These are phyloP conservation scores for Plasmopara viticola DNA, from an alignment of 352 stramenopile species.

Conservation along the genomic window DNA sequence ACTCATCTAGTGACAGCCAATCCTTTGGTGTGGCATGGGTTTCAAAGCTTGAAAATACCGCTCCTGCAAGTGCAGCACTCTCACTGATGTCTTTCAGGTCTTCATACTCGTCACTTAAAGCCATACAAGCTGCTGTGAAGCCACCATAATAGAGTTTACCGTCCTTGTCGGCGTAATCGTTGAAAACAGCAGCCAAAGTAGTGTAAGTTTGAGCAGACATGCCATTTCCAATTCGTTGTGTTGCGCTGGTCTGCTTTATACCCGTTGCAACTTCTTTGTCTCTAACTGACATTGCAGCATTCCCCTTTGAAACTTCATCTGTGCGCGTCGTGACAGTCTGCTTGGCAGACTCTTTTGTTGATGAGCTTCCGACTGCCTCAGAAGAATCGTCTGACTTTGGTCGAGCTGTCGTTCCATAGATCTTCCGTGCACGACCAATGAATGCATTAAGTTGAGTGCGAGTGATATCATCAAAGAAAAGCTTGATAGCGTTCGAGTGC, in stretches of 20 bases:
- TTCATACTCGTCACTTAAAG: constrained; percentile 50
- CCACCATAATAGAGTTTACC: constrained; percentile 56
- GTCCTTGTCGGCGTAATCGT: constrained; percentile 41
- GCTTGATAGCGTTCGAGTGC: constrained; percentile 70
- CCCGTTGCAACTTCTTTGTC: constrained; percentile 11
- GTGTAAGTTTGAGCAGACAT: constrained; percentile 54
- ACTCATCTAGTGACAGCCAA: constrained; percentile 72
- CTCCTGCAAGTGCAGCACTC: constrained; percentile 54
- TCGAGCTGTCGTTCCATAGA: constrained; percentile 31
- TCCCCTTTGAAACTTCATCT: neutral
- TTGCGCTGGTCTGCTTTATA: constrained; percentile 16
- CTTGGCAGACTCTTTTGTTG: constrained; percentile 1
- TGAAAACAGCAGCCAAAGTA: constrained; percentile 42
- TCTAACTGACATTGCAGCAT: neutral
- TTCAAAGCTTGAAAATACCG: constrained; percentile 73
- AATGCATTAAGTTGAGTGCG: constrained; percentile 79
- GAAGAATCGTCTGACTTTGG: constrained; percentile 5
- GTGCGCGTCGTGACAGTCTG: constrained; percentile 1
- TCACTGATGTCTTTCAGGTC: constrained; percentile 57
- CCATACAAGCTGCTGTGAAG: constrained; percentile 54
- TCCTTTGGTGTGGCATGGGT: constrained; percentile 48
- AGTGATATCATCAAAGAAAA: constrained; percentile 83
- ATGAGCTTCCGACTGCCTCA: neutral
- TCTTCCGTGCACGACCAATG: constrained; percentile 53
- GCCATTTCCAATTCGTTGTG: constrained; percentile 33